Evolutionary conservation across 2,329 filamentous ascomycete species (phyloP).

Genomic region (Aspergillus viridinutans): DNA sequence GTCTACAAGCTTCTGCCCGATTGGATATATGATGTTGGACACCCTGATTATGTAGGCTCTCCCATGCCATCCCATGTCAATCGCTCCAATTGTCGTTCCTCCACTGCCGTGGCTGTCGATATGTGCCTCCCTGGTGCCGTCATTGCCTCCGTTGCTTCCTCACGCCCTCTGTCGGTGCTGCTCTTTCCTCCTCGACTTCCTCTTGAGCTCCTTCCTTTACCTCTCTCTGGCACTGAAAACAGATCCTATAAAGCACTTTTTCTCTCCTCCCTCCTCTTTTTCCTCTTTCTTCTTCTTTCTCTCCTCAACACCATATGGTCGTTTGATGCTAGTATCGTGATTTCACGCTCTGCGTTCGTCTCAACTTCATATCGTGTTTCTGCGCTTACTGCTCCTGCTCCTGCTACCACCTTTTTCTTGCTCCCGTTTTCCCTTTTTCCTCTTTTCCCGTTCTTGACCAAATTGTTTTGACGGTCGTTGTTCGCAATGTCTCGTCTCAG

Average conservation of each 20-base stretch:
- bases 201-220: neutral
- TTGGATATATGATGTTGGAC: neutral
- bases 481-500: constrained; percentile 18
- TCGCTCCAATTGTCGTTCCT: neutral
- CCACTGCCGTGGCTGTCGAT: neutral
- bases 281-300: constrained; percentile 9
- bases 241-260: constrained; percentile 1
- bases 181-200: neutral
- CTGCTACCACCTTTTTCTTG: constrained; percentile 1
- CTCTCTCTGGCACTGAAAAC: neutral
- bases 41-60: neutral
- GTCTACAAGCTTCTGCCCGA: neutral
- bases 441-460: constrained; percentile 9
- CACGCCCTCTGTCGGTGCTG: neutral
- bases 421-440: neutral
- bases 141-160: neutral
- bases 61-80: neutral
- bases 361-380: constrained; percentile 13
- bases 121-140: neutral
- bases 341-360: constrained; percentile 10
- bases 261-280: constrained; percentile 3
- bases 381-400: constrained; percentile 5
- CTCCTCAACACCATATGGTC: constrained; percentile 8
- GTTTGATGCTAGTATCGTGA: constrained; percentile 17
- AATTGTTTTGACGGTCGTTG: neutral